These are phyloP conservation scores for Citrus cavaleriei DNA, from an alignment of 345 rosid species.

Conservation along the genomic window DNA sequence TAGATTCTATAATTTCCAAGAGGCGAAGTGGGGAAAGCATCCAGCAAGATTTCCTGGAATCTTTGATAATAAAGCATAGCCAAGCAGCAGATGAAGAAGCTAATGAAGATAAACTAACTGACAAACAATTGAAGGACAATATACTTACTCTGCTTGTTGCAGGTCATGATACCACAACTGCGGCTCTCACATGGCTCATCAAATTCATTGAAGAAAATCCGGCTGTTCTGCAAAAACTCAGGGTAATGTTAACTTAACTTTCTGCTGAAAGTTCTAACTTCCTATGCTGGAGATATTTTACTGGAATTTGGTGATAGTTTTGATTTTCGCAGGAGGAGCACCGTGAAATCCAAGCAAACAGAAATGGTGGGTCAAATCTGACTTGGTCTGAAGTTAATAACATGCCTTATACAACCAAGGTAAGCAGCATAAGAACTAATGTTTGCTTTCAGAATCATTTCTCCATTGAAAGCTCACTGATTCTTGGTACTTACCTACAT, in stretches of 20 bases:
- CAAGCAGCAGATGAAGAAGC: conserved; percentile 24
- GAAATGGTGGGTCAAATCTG: conserved; percentile 33
- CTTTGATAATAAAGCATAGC: conserved; percentile 53
- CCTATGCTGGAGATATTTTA: background rate
- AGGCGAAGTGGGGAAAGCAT: conserved; percentile 45
- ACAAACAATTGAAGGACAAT: conserved; percentile 56
- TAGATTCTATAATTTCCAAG: conserved; percentile 35
- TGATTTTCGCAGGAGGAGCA: conserved; percentile 50
- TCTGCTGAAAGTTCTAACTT: background rate
- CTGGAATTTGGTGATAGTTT: background rate
- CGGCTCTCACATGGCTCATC: conserved; percentile 62
- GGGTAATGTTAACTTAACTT: conserved; percentile 26
- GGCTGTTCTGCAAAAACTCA: conserved; percentile 39
- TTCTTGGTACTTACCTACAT: background rate
- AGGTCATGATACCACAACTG: conserved; percentile 70
- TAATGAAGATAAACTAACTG: conserved; percentile 44
- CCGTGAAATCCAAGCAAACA: conserved; percentile 28
- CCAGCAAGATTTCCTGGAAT: conserved; percentile 58
- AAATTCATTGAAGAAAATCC: conserved; percentile 60
- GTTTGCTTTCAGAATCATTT: background rate
- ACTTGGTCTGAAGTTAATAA: conserved; percentile 55
- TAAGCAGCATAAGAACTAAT: conserved; percentile 12
- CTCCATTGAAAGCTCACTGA: background rate
- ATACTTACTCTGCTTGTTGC: conserved; percentile 59
- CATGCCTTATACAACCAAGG: conserved; percentile 62